A percentile compares a stretch with the other conserved stretches of the same genome.
phyloP scores from a whole-genome alignment of 2,329 filamentous ascomycete genomes.

The Pseudogymnoascus sp. region DNA sequence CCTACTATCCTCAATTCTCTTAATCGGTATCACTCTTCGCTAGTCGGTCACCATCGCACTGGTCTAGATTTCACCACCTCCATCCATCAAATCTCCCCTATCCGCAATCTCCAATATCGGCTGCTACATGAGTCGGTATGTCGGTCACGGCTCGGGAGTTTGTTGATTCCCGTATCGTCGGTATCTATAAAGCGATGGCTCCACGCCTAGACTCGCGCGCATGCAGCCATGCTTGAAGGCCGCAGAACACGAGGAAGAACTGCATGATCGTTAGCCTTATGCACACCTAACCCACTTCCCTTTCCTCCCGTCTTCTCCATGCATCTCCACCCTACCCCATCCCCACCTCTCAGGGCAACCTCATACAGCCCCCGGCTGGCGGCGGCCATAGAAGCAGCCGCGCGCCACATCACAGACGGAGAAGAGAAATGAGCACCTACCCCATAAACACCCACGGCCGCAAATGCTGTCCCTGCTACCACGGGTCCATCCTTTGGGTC shows the following conservation, averaged over 20 bases:
- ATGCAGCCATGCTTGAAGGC: conserved; percentile 80
- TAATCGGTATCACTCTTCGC: neutral
- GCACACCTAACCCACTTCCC: neutral
- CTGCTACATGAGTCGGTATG: neutral
- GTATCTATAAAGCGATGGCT: conserved; percentile 63
- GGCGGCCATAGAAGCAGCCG: neutral
- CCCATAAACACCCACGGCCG: conserved; percentile 78
- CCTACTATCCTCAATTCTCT: conserved; percentile 3
- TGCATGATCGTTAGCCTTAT: conserved; percentile 30
- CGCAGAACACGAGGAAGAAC: conserved; percentile 89
- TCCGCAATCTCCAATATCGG: neutral
- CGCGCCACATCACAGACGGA: neutral
- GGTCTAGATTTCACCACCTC: neutral
- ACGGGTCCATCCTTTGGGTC: conserved; percentile 66
- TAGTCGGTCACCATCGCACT: neutral
- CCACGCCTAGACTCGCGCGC: conserved; percentile 74
- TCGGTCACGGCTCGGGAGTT: neutral
- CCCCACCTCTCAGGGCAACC: neutral
- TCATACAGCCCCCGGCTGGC: neutral
- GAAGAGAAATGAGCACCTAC: conserved; percentile 47
- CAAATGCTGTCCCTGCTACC: conserved; percentile 79
- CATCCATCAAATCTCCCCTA: neutral
- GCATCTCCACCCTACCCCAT: neutral
- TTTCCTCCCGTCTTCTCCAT: neutral
- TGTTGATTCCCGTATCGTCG: neutral